phyloP scores from a whole-genome alignment of 257 asterid genomes.

The Solanum ossicruentum region DNA sequence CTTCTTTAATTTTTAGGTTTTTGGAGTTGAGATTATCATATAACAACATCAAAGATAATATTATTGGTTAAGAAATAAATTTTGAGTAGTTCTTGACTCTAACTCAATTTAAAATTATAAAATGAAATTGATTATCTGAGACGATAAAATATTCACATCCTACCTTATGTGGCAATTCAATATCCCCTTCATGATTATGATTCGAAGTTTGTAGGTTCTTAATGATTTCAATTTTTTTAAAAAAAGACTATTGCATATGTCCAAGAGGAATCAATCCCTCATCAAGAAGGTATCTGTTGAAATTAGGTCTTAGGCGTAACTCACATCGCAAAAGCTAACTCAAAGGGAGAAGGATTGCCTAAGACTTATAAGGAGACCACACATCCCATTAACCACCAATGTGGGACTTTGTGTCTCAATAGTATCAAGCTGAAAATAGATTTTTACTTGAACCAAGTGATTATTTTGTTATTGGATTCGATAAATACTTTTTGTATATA shows the following conservation, averaged over 20 bases:
- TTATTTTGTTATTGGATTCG: too few relatives aligned
- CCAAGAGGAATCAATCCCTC: too few relatives aligned
- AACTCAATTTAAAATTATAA: neutral
- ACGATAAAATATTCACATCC: neutral
- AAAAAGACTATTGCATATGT: neutral
- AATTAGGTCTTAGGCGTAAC: too few relatives aligned
- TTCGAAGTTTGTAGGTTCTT: neutral
- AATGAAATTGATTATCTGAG: neutral
- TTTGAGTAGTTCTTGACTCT: neutral
- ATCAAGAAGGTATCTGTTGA: too few relatives aligned
- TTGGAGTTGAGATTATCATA: neutral
- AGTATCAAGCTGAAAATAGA: too few relatives aligned
- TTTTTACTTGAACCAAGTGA: too few relatives aligned
- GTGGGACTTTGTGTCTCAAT: too few relatives aligned
- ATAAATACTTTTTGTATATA: too few relatives aligned
- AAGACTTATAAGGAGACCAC: too few relatives aligned
- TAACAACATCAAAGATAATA: neutral
- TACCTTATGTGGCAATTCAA: neutral
- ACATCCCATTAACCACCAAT: too few relatives aligned
- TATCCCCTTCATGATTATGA: accelerated
- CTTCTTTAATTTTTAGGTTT: neutral
- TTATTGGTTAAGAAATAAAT: neutral
- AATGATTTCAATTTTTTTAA: neutral
- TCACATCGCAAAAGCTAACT: too few relatives aligned
- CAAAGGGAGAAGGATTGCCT: too few relatives aligned